Percentiles rank a stretch among this genome's conserved stretches.
Conservation (phyloP, 176 grass and related monocot genomes). For the Cenchrus fungigraminus region DNA sequence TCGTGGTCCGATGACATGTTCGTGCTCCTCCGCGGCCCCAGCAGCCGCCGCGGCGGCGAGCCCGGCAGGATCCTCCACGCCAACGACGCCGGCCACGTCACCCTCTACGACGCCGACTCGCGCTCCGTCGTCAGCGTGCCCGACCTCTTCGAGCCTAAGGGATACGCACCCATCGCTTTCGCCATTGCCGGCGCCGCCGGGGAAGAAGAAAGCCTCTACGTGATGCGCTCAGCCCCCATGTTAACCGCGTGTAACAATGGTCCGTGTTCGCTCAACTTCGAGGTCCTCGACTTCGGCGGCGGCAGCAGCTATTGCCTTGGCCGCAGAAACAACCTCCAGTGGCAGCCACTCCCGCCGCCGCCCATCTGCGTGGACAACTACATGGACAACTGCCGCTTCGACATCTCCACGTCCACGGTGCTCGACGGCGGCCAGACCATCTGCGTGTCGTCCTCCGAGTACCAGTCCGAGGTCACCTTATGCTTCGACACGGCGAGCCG, state of each 20-base stretch:
- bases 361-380: background rate
- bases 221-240: background rate
- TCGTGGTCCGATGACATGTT: background rate
- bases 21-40: background rate
- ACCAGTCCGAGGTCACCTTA: background rate
- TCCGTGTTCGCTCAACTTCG: background rate
- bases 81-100: too few relatives aligned
- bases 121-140: background rate
- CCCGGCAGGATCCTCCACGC: background rate
- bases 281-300: background rate
- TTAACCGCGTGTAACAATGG: too few relatives aligned
- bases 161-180: background rate
- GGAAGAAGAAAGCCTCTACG: background rate
- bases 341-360: background rate
- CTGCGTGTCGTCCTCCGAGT: background rate
- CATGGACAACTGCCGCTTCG: background rate
- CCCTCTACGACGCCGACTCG: background rate
- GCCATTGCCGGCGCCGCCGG: background rate
- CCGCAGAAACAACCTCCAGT: too few relatives aligned
- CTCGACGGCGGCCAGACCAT: background rate
- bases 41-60: background rate
- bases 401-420: background rate
- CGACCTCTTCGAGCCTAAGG: background rate
- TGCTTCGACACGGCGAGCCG: background rate
- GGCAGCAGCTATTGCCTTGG: too few relatives aligned